A percentile compares a stretch with the other conserved stretches of the same genome.
These are phyloP conservation scores for Teratosphaeria gauchensis DNA, from an alignment of 2,329 filamentous ascomycete genomes.

Conservation along the genomic window DNA sequence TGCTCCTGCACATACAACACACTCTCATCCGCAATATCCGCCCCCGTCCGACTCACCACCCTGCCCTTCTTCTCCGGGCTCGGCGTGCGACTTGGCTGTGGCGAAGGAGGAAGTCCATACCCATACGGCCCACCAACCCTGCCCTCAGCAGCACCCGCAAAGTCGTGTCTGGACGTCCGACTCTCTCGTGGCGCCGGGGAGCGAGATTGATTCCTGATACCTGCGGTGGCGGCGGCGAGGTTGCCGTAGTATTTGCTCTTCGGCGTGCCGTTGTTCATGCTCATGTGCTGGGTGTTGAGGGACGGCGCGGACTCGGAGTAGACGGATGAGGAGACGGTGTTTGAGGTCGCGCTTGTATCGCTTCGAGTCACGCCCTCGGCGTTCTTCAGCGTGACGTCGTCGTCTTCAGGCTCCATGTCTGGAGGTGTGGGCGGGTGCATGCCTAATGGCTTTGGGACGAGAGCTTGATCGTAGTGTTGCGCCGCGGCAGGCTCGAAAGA, in stretches of 20 bases:
- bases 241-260: constrained; percentile 40
- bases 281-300: constrained; percentile 7
- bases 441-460: constrained; percentile 28
- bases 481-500: constrained; percentile 12
- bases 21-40: constrained; percentile 34
- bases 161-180: background rate
- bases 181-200: constrained; percentile 4
- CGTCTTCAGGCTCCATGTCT: constrained; percentile 5
- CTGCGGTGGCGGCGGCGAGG: constrained; percentile 33
- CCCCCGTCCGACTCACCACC: constrained; percentile 38
- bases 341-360: constrained; percentile 19
- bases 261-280: constrained; percentile 18
- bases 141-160: constrained; percentile 6
- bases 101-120: constrained; percentile 11
- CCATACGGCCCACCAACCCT: background rate
- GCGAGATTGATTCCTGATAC: constrained; percentile 20
- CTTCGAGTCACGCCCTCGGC: constrained; percentile 19
- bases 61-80: constrained; percentile 18
- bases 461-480: background rate
- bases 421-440: constrained; percentile 40
- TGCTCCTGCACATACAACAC: constrained; percentile 12
- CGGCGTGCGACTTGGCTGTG: constrained; percentile 8
- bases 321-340: constrained; percentile 21
- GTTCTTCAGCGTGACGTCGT: constrained; percentile 6
- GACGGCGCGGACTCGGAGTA: constrained; percentile 25